These are phyloP conservation scores for Amanita inopinata DNA, from an alignment of 768 basidiomycete genomes.

Conservation along the genomic window DNA sequence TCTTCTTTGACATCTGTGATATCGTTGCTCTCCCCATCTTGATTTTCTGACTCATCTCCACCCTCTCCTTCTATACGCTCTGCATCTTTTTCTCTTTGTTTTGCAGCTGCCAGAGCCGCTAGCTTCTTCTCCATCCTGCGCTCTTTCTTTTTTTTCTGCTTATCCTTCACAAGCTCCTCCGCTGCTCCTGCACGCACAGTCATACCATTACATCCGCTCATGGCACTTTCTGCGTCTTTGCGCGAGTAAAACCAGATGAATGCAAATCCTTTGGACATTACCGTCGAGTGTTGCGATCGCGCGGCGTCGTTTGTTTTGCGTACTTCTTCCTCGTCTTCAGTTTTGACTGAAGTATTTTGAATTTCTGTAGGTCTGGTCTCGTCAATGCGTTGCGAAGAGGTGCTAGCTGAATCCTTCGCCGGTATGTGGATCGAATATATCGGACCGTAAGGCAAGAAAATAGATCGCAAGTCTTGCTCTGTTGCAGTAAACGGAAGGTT, in stretches of 20 bases:
- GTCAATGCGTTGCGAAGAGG: neutral
- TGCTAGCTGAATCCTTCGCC: constrained; percentile 20
- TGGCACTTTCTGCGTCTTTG: constrained; percentile 76
- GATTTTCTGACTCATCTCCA: constrained; percentile 25
- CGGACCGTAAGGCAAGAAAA: constrained; percentile 83
- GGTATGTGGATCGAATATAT: constrained; percentile 83
- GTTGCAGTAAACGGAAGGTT: constrained; percentile 82
- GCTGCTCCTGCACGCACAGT: constrained; percentile 57
- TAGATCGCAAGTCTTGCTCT: constrained; percentile 73
- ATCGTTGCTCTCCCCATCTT: constrained; percentile 23
- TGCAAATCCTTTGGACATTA: constrained; percentile 66
- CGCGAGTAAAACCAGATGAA: constrained; percentile 90
- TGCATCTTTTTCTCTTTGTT: constrained; percentile 24
- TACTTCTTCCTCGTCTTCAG: constrained; percentile 17
- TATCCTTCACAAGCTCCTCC: constrained; percentile 41
- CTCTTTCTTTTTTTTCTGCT: constrained; percentile 61
- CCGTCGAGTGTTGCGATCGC: constrained; percentile 12
- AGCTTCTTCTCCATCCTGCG: constrained; percentile 44
- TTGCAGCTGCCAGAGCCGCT: constrained; percentile 25
- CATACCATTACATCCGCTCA: constrained; percentile 73
- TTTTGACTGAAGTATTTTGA: constrained; percentile 17
- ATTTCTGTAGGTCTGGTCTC: too few relatives aligned
- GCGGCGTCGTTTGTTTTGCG: constrained; percentile 12
- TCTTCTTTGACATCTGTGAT: constrained; percentile 26
- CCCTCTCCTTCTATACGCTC: constrained; percentile 26